These are phyloP conservation scores for Epipyxis sp. DNA, from an alignment of 108 stramenopile species.

Conservation along the genomic window DNA sequence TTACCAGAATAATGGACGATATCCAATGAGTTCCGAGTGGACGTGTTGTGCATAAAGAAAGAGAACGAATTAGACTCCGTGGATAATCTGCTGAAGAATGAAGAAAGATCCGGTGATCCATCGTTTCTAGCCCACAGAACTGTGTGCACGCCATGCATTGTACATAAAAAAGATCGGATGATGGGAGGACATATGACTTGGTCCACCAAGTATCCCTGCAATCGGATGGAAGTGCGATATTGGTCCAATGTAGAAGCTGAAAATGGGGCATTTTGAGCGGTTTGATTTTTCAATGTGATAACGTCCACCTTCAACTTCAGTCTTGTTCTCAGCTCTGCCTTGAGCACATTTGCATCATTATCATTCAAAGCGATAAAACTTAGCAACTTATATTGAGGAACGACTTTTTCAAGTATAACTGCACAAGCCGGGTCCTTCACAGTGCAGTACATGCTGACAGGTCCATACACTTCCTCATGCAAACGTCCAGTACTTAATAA, in stretches of 20 bases:
- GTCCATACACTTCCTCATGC: slow-evolving; percentile 35
- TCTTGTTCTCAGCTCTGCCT: not conserved
- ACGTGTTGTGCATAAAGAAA: not conserved
- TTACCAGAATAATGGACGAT: not conserved
- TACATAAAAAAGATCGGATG: slow-evolving; percentile 19
- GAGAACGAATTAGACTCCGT: not conserved
- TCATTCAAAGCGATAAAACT: slow-evolving; percentile 36
- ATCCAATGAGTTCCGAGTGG: not conserved
- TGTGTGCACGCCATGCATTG: not conserved
- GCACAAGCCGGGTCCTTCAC: slow-evolving; percentile 44
- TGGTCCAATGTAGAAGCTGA: not conserved
- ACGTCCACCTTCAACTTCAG: slow-evolving; percentile 38
- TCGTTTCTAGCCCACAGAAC: not conserved
- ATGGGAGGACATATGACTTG: slow-evolving; percentile 35
- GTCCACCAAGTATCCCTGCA: slow-evolving; percentile 39
- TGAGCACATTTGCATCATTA: not conserved
- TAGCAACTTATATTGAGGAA: slow-evolving; percentile 30
- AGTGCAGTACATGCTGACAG: slow-evolving; percentile 33
- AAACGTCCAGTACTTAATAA: slow-evolving; percentile 35
- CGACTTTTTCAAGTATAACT: slow-evolving; percentile 29
- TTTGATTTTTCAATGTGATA: slow-evolving; percentile 22
- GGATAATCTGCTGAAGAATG: not conserved
- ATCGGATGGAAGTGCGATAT: not conserved
- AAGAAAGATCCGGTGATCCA: too few relatives aligned
- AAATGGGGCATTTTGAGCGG: not conserved